These are phyloP conservation scores for Fusarium drepaniforme DNA, from an alignment of 2,329 filamentous ascomycete genomes.

Conservation along the genomic window DNA sequence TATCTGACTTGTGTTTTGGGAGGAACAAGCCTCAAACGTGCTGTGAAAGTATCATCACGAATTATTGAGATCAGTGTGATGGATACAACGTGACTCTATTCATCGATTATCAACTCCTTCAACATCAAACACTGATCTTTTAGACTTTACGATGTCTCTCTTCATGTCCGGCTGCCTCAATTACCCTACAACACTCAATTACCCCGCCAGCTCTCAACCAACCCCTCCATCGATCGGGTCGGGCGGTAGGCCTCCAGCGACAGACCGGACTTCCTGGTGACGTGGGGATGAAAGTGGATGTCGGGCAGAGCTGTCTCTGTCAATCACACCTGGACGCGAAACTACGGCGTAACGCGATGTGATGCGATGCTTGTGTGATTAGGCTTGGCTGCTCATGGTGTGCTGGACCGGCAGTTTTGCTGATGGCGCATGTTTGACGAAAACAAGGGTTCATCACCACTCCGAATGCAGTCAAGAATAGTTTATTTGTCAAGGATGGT, in stretches of 20 bases:
- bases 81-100: too few relatives aligned
- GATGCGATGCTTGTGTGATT: constrained; percentile 14
- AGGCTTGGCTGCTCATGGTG: constrained; percentile 18
- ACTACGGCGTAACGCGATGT: constrained; percentile 10
- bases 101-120: too few relatives aligned
- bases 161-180: not conserved
- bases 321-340: not conserved
- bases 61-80: too few relatives aligned
- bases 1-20: too few relatives aligned
- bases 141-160: not conserved
- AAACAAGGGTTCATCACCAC: not conserved
- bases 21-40: too few relatives aligned
- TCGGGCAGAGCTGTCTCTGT: constrained; percentile 3
- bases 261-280: not conserved
- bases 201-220: not conserved
- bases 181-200: constrained; percentile 5
- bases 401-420: not conserved
- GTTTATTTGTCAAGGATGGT: not conserved
- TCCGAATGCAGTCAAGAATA: not conserved
- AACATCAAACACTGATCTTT: too few relatives aligned
- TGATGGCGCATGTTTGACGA: not conserved
- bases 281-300: constrained; percentile 11
- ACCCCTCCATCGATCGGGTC: constrained; percentile 27
- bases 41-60: too few relatives aligned
- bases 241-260: constrained; percentile 20